Conservation (phyloP, 2,329 filamentous ascomycete genomes). For the Beauveria medogensis region DNA sequence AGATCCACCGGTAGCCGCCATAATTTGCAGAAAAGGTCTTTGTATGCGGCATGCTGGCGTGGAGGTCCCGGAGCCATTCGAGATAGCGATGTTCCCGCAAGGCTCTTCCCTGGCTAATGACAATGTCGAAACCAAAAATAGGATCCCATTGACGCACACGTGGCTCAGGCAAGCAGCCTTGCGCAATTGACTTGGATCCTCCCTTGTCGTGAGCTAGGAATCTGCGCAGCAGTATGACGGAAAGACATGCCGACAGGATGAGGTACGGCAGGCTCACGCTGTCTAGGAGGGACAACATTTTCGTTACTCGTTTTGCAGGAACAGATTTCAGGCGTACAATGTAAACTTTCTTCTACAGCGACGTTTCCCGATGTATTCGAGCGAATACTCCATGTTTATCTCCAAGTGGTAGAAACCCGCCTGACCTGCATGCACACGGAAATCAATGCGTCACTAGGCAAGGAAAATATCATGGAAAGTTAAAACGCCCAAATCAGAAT, state of each 20-base stretch:
- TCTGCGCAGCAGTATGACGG: background rate
- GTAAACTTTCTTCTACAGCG: too few species aligned
- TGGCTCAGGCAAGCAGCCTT: conserved; percentile 11
- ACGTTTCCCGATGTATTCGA: too few species aligned
- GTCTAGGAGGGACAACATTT: background rate
- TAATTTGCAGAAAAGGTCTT: conserved; percentile 18
- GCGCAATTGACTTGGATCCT: background rate
- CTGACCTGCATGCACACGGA: too few species aligned
- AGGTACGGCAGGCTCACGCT: background rate
- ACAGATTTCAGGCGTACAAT: too few species aligned
- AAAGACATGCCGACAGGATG: background rate
- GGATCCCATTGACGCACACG: conserved; percentile 14
- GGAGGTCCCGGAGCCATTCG: conserved; percentile 16
- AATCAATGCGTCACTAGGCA: too few species aligned
- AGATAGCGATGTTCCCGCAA: conserved; percentile 15
- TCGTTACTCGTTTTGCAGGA: background rate
- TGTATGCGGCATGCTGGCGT: conserved; percentile 10
- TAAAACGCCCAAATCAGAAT: too few species aligned
- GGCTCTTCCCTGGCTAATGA: conserved; percentile 14
- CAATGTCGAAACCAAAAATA: conserved; percentile 16
- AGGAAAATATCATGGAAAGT: too few species aligned
- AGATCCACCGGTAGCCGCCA: conserved; percentile 16
- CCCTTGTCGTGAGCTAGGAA: background rate
- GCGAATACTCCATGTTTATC: too few species aligned
- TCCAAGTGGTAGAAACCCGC: too few species aligned